Base-by-base conservation (phyloP, 2,329 filamentous ascomycete species). In the Fusarium cyanostomum region DNA sequence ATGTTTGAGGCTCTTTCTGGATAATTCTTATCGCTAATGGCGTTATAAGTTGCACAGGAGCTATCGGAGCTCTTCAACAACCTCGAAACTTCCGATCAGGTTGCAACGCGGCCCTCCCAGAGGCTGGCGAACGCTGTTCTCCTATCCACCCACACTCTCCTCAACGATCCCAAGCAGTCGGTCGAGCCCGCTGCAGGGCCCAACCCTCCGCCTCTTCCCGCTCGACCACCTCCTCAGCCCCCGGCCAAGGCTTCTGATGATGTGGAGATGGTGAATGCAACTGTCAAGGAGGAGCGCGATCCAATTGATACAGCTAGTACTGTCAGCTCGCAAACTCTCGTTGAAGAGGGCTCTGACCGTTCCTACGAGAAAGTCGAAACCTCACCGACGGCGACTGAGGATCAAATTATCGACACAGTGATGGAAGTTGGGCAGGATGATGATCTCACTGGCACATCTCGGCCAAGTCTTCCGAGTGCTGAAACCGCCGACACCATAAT, bases 91-190 rank as follows among this genome's bases (percentile, higher is more conserved):
- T 88, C 89, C 1, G 79, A 85, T 5, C 80, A 82, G 35, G 78
- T 82, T 10, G 88, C 84, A 13, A 87, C 94, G 27, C 86, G 83
- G 38, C 93, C 93, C 2, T 88, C 89, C 4, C 89, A 90, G 67
- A 87, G 92, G 64, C 83, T 97, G 30, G 93, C 93, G 24, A 89
- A 92, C 45, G 85, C 94, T 34, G 93, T 93, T 1, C 81, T 97
- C 18, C 86, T 92, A 2, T 81, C 81, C 4, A 82, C 80, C 0
- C 75, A 76, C 37, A 76, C 75, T 2, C 68, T 79, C 6, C 70
- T 78, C 5, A 73, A 73, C 21, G 71, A 73, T 24, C 52, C 71
- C 1, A 76, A 75, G 51, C 66, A 69, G 49, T 41, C 69, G 10
- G 44, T 64, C 5, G 73, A 75, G 43, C 31, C 66, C 7, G 50